Evolutionary conservation across 73 alveolate genomes (phyloP), one percentile per base, ranked within the genome.

Genomic region (Stentor coeruleus): DNA sequence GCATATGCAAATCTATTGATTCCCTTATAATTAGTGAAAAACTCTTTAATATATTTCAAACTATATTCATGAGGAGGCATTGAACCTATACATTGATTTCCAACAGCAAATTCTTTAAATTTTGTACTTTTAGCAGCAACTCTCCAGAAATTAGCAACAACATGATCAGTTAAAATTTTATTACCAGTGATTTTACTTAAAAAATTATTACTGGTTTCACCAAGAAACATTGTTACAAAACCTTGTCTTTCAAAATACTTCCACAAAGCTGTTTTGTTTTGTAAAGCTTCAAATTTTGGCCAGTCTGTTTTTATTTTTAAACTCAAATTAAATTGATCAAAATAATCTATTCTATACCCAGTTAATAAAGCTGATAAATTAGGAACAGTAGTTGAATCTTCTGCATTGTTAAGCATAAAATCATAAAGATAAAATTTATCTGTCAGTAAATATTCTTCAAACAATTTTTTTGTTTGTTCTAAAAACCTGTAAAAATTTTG

Each of bases 1-100:
- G 37, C 37, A 66, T 66, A 66, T 26, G 79, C 79, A 66, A 66
- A 66, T 66, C 37, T 20, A 66, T 66, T 66, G 39, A 66, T 66
- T 66, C 37, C 37, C 37, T 26, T 28, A 66, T 66, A 66, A 66
- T 66, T 66, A 20, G n/a, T 20, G 2, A 20, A 15, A 66, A 20
- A 66, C 37, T 66, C 49, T 40, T 15, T 14, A 20, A 31, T 26
- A 66, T 66, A 66, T 20, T 66, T 40, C n/a, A 66, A 31, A 20
- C 20, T 66, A 33, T 26, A 66, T 20, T 66, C 11, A 20, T 0
- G 39, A 66, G 79, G 37, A 2, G 20, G n/a, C n/a, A 28, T 20
- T 28, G 14, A 15, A 20, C 79, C 79, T 15, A 66, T 14, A 2
- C 79, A 66, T 2, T 66, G 79, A 20, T 33, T 20, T 26, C 11